phyloP scores from a whole-genome alignment of 176 grass and related monocot species.

The Cenchrus fungigraminus region DNA sequence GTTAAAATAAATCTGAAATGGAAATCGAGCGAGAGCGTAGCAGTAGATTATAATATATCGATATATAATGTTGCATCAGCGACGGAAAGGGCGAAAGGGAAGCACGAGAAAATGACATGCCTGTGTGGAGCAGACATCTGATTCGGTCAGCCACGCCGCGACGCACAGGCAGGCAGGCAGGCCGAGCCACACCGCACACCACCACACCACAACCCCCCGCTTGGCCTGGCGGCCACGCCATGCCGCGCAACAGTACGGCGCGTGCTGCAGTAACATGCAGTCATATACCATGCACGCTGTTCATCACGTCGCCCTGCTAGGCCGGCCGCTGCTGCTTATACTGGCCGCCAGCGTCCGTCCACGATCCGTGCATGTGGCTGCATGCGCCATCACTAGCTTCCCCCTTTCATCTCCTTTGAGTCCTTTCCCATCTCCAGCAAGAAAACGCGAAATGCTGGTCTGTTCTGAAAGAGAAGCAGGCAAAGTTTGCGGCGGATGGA shows the following conservation, averaged over 20 bases:
- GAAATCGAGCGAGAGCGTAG: neutral
- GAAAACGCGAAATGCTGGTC: neutral
- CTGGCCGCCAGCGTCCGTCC: neutral
- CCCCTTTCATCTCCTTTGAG: no score
- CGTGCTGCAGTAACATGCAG: constrained; percentile 25
- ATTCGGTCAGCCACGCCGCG: constrained; percentile 37
- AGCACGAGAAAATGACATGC: constrained; percentile 34
- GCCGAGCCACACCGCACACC: no score
- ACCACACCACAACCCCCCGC: no score
- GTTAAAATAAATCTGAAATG: neutral
- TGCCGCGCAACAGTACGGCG: constrained; percentile 33
- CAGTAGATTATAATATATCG: neutral
- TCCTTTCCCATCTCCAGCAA: neutral
- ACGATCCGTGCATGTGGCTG: constrained; percentile 24
- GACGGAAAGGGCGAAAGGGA: neutral
- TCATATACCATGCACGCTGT: neutral
- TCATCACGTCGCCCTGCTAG: constrained; percentile 9
- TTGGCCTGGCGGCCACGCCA: constrained; percentile 6
- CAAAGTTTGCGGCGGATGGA: neutral
- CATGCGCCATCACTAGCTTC: neutral
- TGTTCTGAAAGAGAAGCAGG: neutral
- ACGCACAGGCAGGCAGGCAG: neutral
- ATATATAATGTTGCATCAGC: neutral
- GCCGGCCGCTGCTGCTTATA: no score
- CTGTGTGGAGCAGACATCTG: constrained; percentile 40